Conservation (phyloP, 2,329 filamentous ascomycete species). For the Scedosporium minutisporum region DNA sequence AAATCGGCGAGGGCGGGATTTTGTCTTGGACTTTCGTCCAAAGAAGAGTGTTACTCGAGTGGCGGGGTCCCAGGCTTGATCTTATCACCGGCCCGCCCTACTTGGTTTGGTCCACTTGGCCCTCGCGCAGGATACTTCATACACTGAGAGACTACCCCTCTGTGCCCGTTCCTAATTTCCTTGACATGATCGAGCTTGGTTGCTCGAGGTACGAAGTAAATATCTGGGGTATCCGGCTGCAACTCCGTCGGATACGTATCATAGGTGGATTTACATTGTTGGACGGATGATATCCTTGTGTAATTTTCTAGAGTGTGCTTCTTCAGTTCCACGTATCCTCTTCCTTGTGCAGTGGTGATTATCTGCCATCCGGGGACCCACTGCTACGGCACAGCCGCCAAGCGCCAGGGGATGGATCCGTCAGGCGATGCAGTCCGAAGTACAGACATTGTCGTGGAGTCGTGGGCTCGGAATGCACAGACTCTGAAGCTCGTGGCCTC, state of each 20-base stretch:
- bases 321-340: slow-evolving; percentile 3
- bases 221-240: background rate
- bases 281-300: background rate
- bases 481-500: too few relatives aligned
- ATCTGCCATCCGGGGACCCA: background rate
- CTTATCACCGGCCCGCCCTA: too few relatives aligned
- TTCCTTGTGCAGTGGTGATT: background rate
- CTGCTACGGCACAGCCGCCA: background rate
- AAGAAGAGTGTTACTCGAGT: too few relatives aligned
- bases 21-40: too few relatives aligned
- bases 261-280: slow-evolving; percentile 1
- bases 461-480: background rate
- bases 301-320: background rate
- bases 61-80: too few relatives aligned
- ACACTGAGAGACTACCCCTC: background rate
- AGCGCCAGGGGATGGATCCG: background rate
- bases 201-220: background rate
- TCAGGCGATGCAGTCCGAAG: background rate
- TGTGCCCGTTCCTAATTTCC: too few relatives aligned
- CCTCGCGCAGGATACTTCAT: background rate
- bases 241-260: background rate
- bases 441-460: background rate
- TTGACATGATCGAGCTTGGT: too few relatives aligned
- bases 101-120: too few relatives aligned
- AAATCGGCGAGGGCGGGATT: too few relatives aligned